Conservation (phyloP, 352 stramenopile genomes). For the Phytopythium cucurbitacearum region DNA sequence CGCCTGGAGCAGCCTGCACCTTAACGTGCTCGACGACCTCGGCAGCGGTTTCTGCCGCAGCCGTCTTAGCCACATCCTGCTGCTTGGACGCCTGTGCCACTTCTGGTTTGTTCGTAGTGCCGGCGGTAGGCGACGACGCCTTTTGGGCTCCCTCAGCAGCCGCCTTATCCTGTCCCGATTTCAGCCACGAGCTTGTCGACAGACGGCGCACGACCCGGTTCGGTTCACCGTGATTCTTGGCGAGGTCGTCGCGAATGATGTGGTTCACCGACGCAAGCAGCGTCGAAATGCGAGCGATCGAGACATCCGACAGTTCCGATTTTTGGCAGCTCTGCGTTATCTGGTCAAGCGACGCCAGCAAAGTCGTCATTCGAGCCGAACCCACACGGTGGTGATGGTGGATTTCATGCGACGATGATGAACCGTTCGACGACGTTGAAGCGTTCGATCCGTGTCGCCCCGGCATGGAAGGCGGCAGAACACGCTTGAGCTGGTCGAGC, state of each 20-base stretch:
- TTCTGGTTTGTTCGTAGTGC: no score
- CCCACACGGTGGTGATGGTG: background rate
- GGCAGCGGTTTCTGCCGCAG: constrained; percentile 4
- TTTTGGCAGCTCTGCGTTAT: constrained; percentile 50
- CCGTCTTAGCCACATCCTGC: no score
- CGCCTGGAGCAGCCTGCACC: constrained; percentile 27
- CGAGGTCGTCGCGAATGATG: constrained; percentile 60
- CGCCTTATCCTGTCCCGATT: constrained; percentile 2
- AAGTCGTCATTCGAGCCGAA: constrained; percentile 29
- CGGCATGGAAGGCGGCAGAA: constrained; percentile 3
- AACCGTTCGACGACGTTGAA: background rate
- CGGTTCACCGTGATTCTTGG: constrained; percentile 31
- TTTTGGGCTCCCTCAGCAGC: background rate
- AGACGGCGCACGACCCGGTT: constrained; percentile 41
- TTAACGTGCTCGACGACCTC: constrained; percentile 33
- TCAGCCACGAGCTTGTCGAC: constrained; percentile 25
- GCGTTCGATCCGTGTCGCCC: no score
- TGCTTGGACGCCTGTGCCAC: no score
- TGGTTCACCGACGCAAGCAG: constrained; percentile 61
- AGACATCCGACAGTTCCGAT: constrained; percentile 54
- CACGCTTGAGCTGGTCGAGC: constrained; percentile 2
- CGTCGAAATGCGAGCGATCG: constrained; percentile 63
- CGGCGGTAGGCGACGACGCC: no score
- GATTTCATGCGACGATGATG: background rate
- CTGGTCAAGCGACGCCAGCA: constrained; percentile 43